Percentiles rank a stretch among this genome's conserved stretches.
phyloP scores from a whole-genome alignment of 768 basidiomycete species.

The Tephrocybe sp. region DNA sequence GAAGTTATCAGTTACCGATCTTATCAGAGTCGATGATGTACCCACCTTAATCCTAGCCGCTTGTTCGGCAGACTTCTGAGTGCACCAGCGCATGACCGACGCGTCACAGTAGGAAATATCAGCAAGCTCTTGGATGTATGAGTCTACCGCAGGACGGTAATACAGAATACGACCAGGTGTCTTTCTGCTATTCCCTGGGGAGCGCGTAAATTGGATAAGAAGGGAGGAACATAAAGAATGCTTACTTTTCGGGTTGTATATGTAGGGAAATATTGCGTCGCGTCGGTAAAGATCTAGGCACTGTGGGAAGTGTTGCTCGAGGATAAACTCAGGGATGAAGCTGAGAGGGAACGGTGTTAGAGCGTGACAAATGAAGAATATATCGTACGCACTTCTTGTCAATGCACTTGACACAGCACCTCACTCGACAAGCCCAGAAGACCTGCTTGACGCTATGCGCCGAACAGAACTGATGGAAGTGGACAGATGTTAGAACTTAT shows the following conservation, averaged over 20 bases:
- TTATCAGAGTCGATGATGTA: no score
- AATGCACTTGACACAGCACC: constrained; percentile 37
- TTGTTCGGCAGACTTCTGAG: constrained; percentile 27
- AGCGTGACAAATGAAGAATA: neutral
- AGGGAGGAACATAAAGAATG: constrained; percentile 5
- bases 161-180: constrained; percentile 24
- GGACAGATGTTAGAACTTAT: neutral
- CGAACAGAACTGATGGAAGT: constrained; percentile 30
- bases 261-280: constrained; percentile 31
- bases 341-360: constrained; percentile 15
- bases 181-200: constrained; percentile 14
- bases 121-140: constrained; percentile 28
- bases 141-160: constrained; percentile 22
- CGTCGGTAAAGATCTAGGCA: constrained; percentile 24
- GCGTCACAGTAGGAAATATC: constrained; percentile 14
- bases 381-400: constrained; percentile 26
- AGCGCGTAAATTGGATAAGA: neutral
- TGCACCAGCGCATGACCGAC: constrained; percentile 26
- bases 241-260: constrained; percentile 22
- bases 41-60: constrained; percentile 12
- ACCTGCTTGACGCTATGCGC: constrained; percentile 28
- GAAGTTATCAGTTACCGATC: no score
- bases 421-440: constrained; percentile 36
- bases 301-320: constrained; percentile 25
- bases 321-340: constrained; percentile 28